Percentiles rank a stretch among this genome's conserved stretches.
Conservation (phyloP, 805 yeast genomes). For the Wickerhamiella alocasiicola region DNA sequence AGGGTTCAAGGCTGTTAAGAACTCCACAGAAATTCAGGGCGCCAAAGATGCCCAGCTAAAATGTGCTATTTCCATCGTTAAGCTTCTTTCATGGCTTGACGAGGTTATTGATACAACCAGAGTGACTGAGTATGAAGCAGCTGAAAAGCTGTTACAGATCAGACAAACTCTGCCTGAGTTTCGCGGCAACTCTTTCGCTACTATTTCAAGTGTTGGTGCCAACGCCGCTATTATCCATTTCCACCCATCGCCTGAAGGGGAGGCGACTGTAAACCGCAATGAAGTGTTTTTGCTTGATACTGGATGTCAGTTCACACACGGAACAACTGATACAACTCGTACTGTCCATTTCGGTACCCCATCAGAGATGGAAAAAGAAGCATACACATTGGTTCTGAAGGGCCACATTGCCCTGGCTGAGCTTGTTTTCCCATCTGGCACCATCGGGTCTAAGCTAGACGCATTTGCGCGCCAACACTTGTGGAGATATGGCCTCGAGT, state of each 20-base stretch:
- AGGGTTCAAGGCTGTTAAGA: slow-evolving; percentile 64
- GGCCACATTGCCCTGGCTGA: slow-evolving; percentile 83
- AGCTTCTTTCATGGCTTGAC: slow-evolving; percentile 77
- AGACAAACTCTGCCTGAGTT: slow-evolving; percentile 29
- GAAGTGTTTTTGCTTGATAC: slow-evolving; percentile 72
- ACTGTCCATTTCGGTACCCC: slow-evolving; percentile 61
- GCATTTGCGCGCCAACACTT: slow-evolving; percentile 69
- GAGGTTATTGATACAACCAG: slow-evolving; percentile 33
- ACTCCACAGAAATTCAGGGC: slow-evolving; percentile 55
- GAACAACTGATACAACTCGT: slow-evolving; percentile 93
- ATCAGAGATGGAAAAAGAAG: slow-evolving; percentile 42
- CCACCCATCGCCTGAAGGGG: slow-evolving; percentile 44
- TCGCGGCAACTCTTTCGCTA: slow-evolving; percentile 55
- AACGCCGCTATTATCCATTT: slow-evolving; percentile 73
- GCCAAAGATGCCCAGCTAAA: slow-evolving; percentile 65
- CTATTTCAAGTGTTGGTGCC: slow-evolving; percentile 64
- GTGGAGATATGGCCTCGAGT: slow-evolving; percentile 74
- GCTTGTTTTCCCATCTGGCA: slow-evolving; percentile 63
- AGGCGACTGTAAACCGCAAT: slow-evolving; percentile 49
- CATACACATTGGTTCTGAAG: slow-evolving; percentile 76
- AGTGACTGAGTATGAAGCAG: slow-evolving; percentile 49
- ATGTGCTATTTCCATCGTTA: slow-evolving; percentile 67
- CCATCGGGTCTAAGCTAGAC: slow-evolving; percentile 68
- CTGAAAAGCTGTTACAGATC: slow-evolving; percentile 38
- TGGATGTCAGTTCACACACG: slow-evolving; percentile 86